Evolutionary conservation across 2,329 filamentous ascomycete genomes (phyloP), one percentile per base, ranked within the genome.

Genomic region (Didymella segeticola): DNA sequence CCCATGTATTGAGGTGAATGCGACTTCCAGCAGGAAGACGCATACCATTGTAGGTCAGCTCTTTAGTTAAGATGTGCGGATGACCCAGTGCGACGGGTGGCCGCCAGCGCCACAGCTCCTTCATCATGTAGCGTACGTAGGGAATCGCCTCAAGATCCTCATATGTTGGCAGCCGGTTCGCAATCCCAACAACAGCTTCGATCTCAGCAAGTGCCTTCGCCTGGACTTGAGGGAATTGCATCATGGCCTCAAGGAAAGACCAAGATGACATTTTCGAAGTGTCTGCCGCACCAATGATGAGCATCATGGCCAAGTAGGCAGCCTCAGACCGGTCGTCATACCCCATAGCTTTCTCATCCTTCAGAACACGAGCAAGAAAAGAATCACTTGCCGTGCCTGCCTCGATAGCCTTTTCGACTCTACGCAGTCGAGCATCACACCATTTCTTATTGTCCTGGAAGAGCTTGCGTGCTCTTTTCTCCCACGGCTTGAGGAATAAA

Each of bases 101-200:
- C 5, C 82, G 76, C 82, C 83, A 85, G 2, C 84, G 77, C 10
- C 85, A 68, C 1, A 80, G 76, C 57, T 87, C 84, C 54, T 85
- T 84, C 15, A 85, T 76, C 11, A 83, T 74, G 1, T 80, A 80
- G 17, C 78, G 75, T 26, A 85, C 64, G 60, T 86, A 86, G 0
- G 83, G 82, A 8, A 86, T 63, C 3, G 72, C 67, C 10, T 56
- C 47, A 6, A 54, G 47, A 20, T 69, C 63, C 9, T 67, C 65
- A 12, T 60, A 49, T 0, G 17, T 41, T n/a, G 72, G 72, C 20
- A 71, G 48, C 2, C 83, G 75, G n/a, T 64, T 46, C 10, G 74
- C 50, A 0, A 70, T 59, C 2, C 83, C 83, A 14, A 69, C 58
- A 17, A 67, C 61, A 12, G 38, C 38, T 47, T 66, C 66, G 2